Conservation (phyloP, 1,284 basidiomycete species). For the Trametes sp. region DNA sequence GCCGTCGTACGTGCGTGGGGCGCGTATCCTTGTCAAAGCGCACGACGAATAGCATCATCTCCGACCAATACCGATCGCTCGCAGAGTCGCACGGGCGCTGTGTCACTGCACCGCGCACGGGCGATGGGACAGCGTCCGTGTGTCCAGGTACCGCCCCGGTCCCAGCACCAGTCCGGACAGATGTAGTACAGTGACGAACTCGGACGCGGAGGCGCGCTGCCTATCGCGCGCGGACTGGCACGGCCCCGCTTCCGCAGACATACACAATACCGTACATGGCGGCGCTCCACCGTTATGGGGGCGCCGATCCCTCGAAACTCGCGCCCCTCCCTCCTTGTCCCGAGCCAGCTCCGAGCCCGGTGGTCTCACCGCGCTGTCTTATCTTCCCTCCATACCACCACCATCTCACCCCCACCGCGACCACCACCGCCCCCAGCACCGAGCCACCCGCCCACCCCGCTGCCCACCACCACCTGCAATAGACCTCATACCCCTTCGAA, state of each 20-base stretch:
- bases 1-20: constrained; percentile 5
- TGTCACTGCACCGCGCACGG: background rate
- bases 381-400: constrained; percentile 28
- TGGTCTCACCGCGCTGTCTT: constrained; percentile 20
- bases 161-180: constrained; percentile 8
- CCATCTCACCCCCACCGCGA: background rate
- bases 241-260: background rate
- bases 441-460: constrained; percentile 4
- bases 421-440: constrained; percentile 17
- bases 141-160: constrained; percentile 20
- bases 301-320: constrained; percentile 29
- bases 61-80: background rate
- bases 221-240: background rate
- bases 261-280: background rate
- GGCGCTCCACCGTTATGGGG: constrained; percentile 30
- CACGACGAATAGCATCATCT: constrained; percentile 10
- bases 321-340: constrained; percentile 11
- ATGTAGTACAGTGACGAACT: constrained; percentile 2
- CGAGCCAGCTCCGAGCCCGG: background rate
- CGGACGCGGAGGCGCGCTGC: background rate
- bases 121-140: background rate
- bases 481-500: constrained; percentile 7
- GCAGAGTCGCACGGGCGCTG: constrained; percentile 2
- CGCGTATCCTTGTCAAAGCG: background rate
- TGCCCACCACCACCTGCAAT: background rate